Percentiles rank a stretch among this genome's conserved stretches.
phyloP scores from a whole-genome alignment of 129 eudicot genomes.

The Flaveria linearis region DNA sequence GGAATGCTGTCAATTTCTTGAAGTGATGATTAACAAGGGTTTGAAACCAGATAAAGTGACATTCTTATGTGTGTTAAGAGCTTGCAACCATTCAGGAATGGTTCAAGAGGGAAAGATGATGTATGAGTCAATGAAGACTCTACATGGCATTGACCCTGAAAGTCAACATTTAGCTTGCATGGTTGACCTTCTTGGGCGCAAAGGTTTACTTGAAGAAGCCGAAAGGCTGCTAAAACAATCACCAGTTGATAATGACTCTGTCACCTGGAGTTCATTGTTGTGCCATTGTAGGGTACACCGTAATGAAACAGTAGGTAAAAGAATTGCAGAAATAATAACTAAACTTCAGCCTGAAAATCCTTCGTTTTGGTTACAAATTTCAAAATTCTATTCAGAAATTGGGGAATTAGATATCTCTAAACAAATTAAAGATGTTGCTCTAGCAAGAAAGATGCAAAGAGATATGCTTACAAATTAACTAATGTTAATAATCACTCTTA shows the following conservation, averaged over 20 bases:
- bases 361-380: conserved; percentile 49
- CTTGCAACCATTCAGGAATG: conserved; percentile 68
- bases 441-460: conserved; percentile 44
- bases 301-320: conserved; percentile 53
- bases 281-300: conserved; percentile 58
- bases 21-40: conserved; percentile 49
- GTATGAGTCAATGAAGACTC: conserved; percentile 51
- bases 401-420: conserved; percentile 48
- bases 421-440: conserved; percentile 43
- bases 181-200: conserved; percentile 75
- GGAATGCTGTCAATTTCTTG: conserved; percentile 48
- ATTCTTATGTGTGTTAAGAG: conserved; percentile 56
- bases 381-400: conserved; percentile 52
- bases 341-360: conserved; percentile 55
- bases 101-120: conserved; percentile 57
- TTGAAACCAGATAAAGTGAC: conserved; percentile 68
- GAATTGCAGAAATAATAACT: conserved; percentile 47
- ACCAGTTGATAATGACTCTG: conserved; percentile 34
- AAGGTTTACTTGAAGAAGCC: conserved; percentile 69
- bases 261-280: conserved; percentile 64
- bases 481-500: conserved; percentile 27
- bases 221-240: conserved; percentile 50
- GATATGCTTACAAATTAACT: conserved; percentile 51
- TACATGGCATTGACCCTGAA: conserved; percentile 53
- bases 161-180: conserved; percentile 60